Base-by-base conservation (phyloP, 1,139 yeast genomes). In the Sugiyamaella novakii region DNA sequence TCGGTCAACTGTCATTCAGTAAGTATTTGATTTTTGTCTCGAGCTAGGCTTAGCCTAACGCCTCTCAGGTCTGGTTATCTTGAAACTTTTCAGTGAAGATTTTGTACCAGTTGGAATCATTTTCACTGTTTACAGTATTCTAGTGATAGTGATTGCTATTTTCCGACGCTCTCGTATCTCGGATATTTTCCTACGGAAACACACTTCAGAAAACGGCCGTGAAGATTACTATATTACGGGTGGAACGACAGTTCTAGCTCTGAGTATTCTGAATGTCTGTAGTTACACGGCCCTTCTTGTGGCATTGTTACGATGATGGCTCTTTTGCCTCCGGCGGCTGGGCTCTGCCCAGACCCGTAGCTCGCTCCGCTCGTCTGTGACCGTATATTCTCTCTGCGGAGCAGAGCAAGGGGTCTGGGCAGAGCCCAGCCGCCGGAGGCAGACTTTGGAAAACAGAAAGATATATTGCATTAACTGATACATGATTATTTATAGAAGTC, bases 401-500 rank as follows among this genome's bases (percentile, higher is more conserved):
- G 29, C 30, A 19, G 11, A 38, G 31, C 42, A 25, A 40, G 21
- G 28, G 28, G 38, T 34, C 25, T n/a, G 36, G 36, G 36, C 21
- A 15, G 36, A 5, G 12, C n/a, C n/a, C 36, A 17, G 38, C 38
- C 27, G 38, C 38, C 38, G 38, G 25, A 34, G 38, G 38, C 38
- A 34, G 14, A 11, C 25, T 22, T 22, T 22, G 25, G 5, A 22
- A n/a, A n/a, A n/a, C n/a, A n/a, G n/a, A n/a, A n/a, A n/a, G n/a
- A n/a, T n/a, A n/a, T n/a, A n/a, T n/a, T n/a, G n/a, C n/a, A n/a
- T n/a, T n/a, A n/a, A n/a, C n/a, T n/a, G n/a, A 28, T 28, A 28
- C 30, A 11, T 11, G 4, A 11, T 52, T 74, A 94, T 77, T 89
- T 92, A 73, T 94, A 94, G 79, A 94, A 94, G 54, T 92, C 98